A percentile compares a stretch with the other conserved stretches of the same genome.
Conservation (phyloP, 257 asterid genomes). For the Solanum chmielewskii region DNA sequence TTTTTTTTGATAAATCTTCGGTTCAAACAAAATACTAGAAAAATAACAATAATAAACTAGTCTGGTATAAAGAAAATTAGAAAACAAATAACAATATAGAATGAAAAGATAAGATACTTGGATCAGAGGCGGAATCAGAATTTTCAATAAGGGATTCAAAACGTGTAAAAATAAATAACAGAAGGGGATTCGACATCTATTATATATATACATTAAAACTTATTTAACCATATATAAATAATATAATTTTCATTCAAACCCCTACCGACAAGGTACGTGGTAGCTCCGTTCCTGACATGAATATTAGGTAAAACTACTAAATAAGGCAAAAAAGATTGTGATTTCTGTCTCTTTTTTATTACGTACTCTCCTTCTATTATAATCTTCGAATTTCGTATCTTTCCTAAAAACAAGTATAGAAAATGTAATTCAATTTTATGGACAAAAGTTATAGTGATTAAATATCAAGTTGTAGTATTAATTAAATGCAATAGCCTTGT, state of each 20-base stretch:
- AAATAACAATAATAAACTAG: not conserved
- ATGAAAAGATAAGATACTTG: not conserved
- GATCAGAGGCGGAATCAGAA: not conserved
- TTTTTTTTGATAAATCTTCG: not conserved
- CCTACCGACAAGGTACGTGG: too few species aligned
- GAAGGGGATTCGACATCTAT: too few species aligned
- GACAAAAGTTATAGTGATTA: not conserved
- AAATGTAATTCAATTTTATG: not conserved
- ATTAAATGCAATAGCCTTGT: not conserved
- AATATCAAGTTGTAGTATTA: not conserved
- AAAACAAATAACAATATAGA: not conserved
- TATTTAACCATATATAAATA: too few species aligned
- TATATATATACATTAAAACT: too few species aligned
- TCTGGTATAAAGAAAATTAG: too few species aligned
- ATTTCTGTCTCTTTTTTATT: fast-evolving
- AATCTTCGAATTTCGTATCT: not conserved
- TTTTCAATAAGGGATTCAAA: too few species aligned
- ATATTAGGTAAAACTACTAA: not conserved
- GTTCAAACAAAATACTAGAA: not conserved
- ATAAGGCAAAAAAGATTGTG: not conserved
- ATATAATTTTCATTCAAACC: too few species aligned
- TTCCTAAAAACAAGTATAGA: not conserved
- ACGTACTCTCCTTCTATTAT: too few species aligned
- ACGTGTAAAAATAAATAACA: too few species aligned
- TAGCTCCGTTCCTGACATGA: fast-evolving